These are phyloP conservation scores for Dittrichia graveolens DNA, from an alignment of 129 eudicot species.

Conservation along the genomic window DNA sequence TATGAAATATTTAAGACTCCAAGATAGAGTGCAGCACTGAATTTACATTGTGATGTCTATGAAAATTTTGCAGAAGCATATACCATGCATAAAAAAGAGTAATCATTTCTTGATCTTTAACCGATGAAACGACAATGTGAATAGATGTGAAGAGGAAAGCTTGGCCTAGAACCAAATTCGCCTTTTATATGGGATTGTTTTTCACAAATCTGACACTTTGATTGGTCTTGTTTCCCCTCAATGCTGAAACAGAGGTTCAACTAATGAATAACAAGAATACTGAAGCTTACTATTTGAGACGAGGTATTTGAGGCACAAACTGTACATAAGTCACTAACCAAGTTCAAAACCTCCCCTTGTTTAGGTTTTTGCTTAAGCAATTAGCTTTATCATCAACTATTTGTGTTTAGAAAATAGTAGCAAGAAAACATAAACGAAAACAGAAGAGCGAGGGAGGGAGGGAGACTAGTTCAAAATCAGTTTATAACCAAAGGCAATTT, in stretches of 20 bases:
- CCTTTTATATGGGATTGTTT: conserved; percentile 17
- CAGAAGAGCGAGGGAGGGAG: too few relatives aligned
- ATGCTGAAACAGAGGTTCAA: conserved; percentile 85
- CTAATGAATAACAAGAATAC: conserved; percentile 33
- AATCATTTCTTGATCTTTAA: conserved; percentile 24
- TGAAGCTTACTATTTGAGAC: neutral
- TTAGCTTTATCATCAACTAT: too few relatives aligned
- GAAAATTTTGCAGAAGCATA: conserved; percentile 24
- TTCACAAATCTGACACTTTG: conserved; percentile 26
- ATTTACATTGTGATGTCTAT: conserved; percentile 36
- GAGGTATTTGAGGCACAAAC: too few relatives aligned
- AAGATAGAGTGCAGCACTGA: conserved; percentile 19
- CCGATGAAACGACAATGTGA: conserved; percentile 19
- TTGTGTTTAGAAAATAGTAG: too few relatives aligned
- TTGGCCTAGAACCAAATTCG: conserved; percentile 32
- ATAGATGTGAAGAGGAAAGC: conserved; percentile 5
- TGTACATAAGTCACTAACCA: too few relatives aligned
- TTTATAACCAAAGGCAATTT: too few relatives aligned
- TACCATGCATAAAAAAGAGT: conserved; percentile 21
- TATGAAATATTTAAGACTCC: conserved; percentile 7
- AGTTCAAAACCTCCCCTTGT: too few relatives aligned
- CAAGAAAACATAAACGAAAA: too few relatives aligned
- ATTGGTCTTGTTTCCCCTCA: conserved; percentile 42
- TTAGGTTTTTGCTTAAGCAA: too few relatives aligned
- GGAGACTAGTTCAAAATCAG: neutral